Evolutionary conservation across 164 flowering plant genomes (phyloP).

Genomic region (Aristolochia fimbriata): DNA sequence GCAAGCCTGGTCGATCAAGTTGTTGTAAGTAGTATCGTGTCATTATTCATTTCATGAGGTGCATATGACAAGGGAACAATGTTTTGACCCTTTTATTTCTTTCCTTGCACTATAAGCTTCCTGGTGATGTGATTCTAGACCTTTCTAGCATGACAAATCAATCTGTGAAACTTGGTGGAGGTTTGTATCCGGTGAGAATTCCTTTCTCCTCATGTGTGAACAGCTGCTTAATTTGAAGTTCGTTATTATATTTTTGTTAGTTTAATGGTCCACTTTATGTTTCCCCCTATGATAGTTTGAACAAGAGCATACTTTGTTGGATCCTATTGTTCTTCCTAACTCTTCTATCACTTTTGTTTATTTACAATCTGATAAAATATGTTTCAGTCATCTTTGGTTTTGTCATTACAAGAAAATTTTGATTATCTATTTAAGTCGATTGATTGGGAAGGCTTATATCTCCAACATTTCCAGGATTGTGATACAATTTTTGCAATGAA

Average conservation of each 20-base stretch:
- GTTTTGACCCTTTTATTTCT: background rate
- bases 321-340: too few species aligned
- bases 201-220: background rate
- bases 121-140: constrained; percentile 85
- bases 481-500: constrained; percentile 65
- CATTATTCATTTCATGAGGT: too few species aligned
- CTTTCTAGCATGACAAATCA: constrained; percentile 61
- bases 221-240: background rate
- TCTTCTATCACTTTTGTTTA: too few species aligned
- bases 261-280: background rate
- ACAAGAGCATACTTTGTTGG: background rate
- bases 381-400: background rate
- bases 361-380: too few species aligned
- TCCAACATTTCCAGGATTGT: constrained; percentile 45
- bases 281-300: background rate
- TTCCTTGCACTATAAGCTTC: constrained; percentile 31
- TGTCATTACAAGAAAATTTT: background rate
- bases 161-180: constrained; percentile 82
- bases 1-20: too few species aligned
- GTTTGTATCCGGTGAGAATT: constrained; percentile 64
- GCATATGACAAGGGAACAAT: too few species aligned
- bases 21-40: too few species aligned
- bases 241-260: background rate
- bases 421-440: too few species aligned
- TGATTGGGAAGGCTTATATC: too few species aligned